Evolutionary conservation across 129 eudicot genomes (phyloP).

Genomic region (Helichrysum umbraculigerum): DNA sequence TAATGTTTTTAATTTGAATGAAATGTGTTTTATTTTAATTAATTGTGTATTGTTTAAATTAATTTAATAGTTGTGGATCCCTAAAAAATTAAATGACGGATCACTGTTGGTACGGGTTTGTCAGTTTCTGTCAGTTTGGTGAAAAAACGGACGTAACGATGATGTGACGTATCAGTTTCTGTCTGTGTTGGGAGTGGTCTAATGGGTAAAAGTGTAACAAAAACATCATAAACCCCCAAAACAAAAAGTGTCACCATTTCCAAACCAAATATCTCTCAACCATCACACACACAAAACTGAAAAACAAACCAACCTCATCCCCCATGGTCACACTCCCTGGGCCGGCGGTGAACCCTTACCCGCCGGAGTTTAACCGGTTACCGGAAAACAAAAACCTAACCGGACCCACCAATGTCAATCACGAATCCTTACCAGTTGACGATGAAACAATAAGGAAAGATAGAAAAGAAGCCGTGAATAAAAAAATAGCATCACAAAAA

Average conservation of each 20-base stretch:
- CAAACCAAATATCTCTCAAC: constrained; percentile 3
- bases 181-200: too few relatives aligned
- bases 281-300: neutral
- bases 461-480: constrained; percentile 73
- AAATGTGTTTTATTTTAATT: too few relatives aligned
- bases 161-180: too few relatives aligned
- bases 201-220: neutral
- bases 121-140: too few relatives aligned
- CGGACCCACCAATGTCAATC: constrained; percentile 20
- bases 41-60: too few relatives aligned
- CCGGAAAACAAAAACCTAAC: constrained; percentile 20
- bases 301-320: constrained; percentile 32
- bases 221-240: constrained; percentile 1
- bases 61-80: too few relatives aligned
- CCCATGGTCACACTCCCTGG: constrained; percentile 68
- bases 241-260: neutral
- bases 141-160: too few relatives aligned
- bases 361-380: constrained; percentile 44
- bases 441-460: constrained; percentile 48
- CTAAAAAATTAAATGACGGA: too few relatives aligned
- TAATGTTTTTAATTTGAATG: too few relatives aligned
- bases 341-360: constrained; percentile 58
- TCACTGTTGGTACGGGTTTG: too few relatives aligned
- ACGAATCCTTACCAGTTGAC: constrained; percentile 25
- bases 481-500: constrained; percentile 78